Evolutionary conservation across 2,329 filamentous ascomycete species (phyloP).

Genomic region (Paraphoma sp.): DNA sequence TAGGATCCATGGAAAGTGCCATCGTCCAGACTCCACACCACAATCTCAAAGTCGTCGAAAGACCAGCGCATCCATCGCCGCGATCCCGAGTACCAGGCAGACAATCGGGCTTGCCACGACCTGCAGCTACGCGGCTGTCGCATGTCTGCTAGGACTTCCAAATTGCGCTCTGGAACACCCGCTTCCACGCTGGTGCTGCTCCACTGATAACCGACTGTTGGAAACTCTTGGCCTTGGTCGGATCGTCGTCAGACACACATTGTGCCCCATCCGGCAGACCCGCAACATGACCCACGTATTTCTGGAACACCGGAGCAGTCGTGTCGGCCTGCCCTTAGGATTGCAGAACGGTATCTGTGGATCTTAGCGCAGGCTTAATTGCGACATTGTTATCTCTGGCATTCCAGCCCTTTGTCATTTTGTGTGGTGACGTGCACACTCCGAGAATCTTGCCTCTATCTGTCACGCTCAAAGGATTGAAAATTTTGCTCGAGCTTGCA

Average conservation of each 20-base stretch:
- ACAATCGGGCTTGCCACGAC: too few relatives aligned
- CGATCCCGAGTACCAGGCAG: background rate
- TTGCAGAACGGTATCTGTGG: conserved; percentile 2
- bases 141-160: too few relatives aligned
- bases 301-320: too few relatives aligned
- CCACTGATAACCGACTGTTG: conserved; percentile 23
- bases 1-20: background rate
- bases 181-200: conserved; percentile 11
- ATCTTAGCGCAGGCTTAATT: background rate
- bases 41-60: background rate
- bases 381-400: conserved; percentile 1
- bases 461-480: background rate
- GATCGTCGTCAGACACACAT: background rate
- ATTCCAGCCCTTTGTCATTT: background rate
- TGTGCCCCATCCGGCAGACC: too few relatives aligned
- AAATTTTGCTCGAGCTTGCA: background rate
- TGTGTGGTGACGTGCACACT: background rate
- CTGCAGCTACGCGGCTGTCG: too few relatives aligned
- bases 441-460: background rate
- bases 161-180: conserved; percentile 7
- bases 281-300: too few relatives aligned
- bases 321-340: background rate
- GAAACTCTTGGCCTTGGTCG: conserved; percentile 3
- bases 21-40: background rate
- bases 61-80: background rate